Percentiles rank a stretch among this genome's conserved stretches.
These are phyloP conservation scores for Termitomyces sp. DNA, from an alignment of 768 basidiomycete genomes.

Conservation along the genomic window DNA sequence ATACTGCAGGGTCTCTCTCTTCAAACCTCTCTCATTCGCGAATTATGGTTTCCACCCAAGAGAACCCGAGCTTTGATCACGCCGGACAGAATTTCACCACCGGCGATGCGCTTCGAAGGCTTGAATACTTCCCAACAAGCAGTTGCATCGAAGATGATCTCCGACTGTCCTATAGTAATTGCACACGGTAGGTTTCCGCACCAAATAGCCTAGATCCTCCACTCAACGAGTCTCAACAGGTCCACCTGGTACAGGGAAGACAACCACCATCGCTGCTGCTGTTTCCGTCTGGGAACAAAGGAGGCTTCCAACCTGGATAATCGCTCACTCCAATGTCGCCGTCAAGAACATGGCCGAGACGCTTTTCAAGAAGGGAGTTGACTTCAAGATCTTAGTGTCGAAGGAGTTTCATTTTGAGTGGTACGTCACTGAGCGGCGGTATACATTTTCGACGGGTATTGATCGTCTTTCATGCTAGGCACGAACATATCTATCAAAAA, in stretches of 20 bases:
- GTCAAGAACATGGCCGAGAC: constrained; percentile 49
- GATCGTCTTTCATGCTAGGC: constrained; percentile 29
- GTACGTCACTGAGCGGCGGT: constrained; percentile 20
- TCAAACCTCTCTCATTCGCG: constrained; percentile 31
- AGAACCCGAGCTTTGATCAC: background rate
- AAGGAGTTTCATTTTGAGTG: constrained; percentile 47
- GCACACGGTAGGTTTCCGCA: constrained; percentile 30
- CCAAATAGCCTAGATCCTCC: background rate
- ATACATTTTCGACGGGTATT: background rate
- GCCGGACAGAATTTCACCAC: background rate
- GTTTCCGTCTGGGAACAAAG: constrained; percentile 30
- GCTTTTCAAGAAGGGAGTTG: constrained; percentile 28
- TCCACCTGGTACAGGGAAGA: constrained; percentile 54
- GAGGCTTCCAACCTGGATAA: constrained; percentile 31
- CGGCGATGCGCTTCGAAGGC: background rate
- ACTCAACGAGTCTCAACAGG: constrained; percentile 22
- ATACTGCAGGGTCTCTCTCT: constrained; percentile 31
- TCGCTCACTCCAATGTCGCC: constrained; percentile 48
- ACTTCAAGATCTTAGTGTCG: constrained; percentile 43
- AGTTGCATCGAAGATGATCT: constrained; percentile 34
- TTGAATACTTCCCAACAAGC: constrained; percentile 36
- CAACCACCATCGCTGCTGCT: constrained; percentile 45
- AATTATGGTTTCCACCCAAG: constrained; percentile 32
- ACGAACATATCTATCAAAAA: constrained; percentile 42
- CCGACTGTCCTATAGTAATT: constrained; percentile 26